Evolutionary conservation across 2,329 filamentous ascomycete species (phyloP), one percentile per base, ranked within the genome.

Genomic region (Metarhizium album): DNA sequence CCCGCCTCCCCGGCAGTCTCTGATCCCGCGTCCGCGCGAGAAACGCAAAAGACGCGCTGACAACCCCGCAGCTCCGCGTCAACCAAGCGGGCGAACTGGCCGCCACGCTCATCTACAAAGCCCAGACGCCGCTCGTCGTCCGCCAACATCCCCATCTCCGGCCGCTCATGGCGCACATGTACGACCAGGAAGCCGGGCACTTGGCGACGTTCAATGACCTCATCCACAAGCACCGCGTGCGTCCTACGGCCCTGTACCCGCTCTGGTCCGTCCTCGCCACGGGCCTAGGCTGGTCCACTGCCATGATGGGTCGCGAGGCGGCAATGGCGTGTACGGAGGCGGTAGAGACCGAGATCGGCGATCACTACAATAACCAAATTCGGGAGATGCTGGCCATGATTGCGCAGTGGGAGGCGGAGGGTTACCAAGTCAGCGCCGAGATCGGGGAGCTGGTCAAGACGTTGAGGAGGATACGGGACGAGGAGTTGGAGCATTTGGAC

Each of bases 321-420:
- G 91, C 93, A 35, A 98, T 98, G 93, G 93, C 93, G 13, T 98
- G 93, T 66, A 97, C 93, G 1, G 93, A 98, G 70, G 93, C 93
- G 1, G 91, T 98, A 1, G 93, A 98, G 75, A 98, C 91, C 6
- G 93, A 97, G 73, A 98, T 98, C 55, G 93, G 93, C 2, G 82
- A 82, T 27, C 93, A 98, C 70, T 98, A 98, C 67, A 97, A 97
- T 65, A 82, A 83, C 56, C 93, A 98, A 71, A 89, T 98, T 42
- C 75, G 88, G 24, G 78, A 80, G 49, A 70, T 98, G 59, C 67
- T 97, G 38, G 83, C 86, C 55, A 96, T 95, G 84, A 79, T 88
- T 52, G 74, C 79, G 7, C 78, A 84, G 57, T 87, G 90, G 74
- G 80, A 91, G 68, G 74, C 73, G 8, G 76, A 83, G 46, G 90